Base-by-base conservation (phyloP, 352 stramenopile species). In the Globisporangium mamillatum region DNA sequence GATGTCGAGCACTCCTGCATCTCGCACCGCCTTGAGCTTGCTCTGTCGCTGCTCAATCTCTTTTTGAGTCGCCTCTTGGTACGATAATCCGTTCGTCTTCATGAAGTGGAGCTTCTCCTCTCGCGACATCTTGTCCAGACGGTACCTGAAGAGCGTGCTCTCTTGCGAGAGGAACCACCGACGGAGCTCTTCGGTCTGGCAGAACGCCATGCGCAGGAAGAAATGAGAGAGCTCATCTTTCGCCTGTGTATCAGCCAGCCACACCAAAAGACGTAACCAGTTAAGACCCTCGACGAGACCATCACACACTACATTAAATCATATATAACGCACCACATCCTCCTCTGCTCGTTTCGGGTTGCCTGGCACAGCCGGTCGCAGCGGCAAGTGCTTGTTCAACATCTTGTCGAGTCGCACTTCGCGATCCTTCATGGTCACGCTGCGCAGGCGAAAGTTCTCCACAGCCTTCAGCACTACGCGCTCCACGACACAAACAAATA, bases 141-240 rank as follows among this genome's bases (percentile, higher is more conserved):
- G 89, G 72, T 93, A 92, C 73, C 93, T 82, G 73, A 99, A 99
- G 6, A 99, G 77, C n/a, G 84, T 81, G 66, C 88, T 95, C 76
- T 99, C 94, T 68, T 99, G 95, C 5, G 86, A 86, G 18, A 99
- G 78, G 75, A 99, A 99, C 98, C 98, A 99, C 53, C 97, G 92
- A 32, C 98, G 88, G 25, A 99, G 79, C 77, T 99, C 97, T 67
- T 99, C 98, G 4, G 90, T 98, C 64, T 98, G 93, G 74, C 97
- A 99, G 78, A 99, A 99, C 7, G 97, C 97, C 68, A 99, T 94
- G 32, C 97, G 88, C 64, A 99, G 74, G 56, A 99, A 99, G 75
- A 99, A 99, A 75, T 99, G 98, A 41, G 97, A 99, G 20, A 98
- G 78, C 66, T 94, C 87, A 75, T 98, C 88, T 76, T 98, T 98